phyloP scores from a whole-genome alignment of 768 basidiomycete species.

The Mycena kentingensis region DNA sequence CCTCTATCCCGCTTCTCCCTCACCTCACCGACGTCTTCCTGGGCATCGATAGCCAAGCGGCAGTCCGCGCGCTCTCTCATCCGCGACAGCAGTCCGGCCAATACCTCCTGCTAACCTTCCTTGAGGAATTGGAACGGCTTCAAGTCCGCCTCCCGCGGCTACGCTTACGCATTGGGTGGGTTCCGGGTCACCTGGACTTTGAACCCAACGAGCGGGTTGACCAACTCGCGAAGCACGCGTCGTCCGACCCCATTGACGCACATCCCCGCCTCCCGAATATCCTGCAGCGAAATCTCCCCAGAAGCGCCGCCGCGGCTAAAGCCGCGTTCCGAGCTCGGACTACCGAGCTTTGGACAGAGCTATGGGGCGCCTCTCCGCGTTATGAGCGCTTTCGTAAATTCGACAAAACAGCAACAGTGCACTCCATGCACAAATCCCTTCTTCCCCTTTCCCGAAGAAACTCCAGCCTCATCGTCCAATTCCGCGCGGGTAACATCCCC shows the following conservation, averaged over 20 bases:
- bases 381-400: not conserved
- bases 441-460: not conserved
- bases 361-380: too few species aligned
- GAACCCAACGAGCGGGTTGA: too few species aligned
- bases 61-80: not conserved
- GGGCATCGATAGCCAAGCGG: not conserved
- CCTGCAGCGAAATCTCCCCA: too few species aligned
- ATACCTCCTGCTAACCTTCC: not conserved
- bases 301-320: too few species aligned
- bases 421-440: constrained; percentile 1
- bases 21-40: not conserved
- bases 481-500: not conserved
- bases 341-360: too few species aligned
- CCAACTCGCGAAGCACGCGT: too few species aligned
- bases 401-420: not conserved
- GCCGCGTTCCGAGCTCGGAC: too few species aligned
- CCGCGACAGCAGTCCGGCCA: not conserved
- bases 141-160: too few species aligned
- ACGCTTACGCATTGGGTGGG: too few species aligned
- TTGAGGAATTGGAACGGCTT: not conserved
- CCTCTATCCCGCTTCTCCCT: not conserved
- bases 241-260: too few species aligned
- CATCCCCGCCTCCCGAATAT: too few species aligned
- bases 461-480: constrained; percentile 1
- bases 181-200: too few species aligned